phyloP scores from a whole-genome alignment of 108 stramenopile species.

The Pseudonitzschia pungens region DNA sequence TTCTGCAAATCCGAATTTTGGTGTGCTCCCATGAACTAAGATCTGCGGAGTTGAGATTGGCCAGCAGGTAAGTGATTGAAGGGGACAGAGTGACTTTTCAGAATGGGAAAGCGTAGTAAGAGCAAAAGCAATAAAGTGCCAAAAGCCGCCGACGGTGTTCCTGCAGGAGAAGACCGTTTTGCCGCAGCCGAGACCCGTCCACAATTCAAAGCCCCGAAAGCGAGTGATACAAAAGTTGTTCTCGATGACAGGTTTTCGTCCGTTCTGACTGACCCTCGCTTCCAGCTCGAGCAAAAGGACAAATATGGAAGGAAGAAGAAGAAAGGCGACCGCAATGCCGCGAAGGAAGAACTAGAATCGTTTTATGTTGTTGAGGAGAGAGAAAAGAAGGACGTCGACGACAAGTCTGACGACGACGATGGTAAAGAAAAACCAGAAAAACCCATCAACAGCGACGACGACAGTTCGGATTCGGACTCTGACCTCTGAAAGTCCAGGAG shows the following conservation, averaged over 20 bases:
- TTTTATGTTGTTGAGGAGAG: constrained; percentile 50
- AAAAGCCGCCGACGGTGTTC: neutral
- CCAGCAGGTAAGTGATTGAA: neutral
- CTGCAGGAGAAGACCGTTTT: constrained; percentile 55
- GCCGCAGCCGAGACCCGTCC: constrained; percentile 63
- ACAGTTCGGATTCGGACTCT: constrained; percentile 7
- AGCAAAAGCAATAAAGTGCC: constrained; percentile 2
- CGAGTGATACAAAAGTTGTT: constrained; percentile 47
- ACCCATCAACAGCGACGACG: neutral
- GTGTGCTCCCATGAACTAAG: no score
- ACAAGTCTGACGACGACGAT: constrained; percentile 23
- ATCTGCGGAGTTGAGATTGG: no score
- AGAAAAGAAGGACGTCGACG: constrained; percentile 34
- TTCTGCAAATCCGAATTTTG: no score
- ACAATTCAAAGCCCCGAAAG: constrained; percentile 49
- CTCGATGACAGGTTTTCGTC: constrained; percentile 87
- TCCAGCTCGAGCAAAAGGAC: constrained; percentile 62
- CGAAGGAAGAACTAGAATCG: constrained; percentile 57
- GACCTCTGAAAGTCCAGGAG: constrained; percentile 14
- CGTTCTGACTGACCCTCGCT: constrained; percentile 74
- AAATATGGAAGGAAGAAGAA: constrained; percentile 69
- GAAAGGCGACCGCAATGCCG: constrained; percentile 32
- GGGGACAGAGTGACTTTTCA: neutral
- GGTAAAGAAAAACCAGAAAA: constrained; percentile 11
- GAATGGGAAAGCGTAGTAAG: constrained; percentile 23